A percentile compares a stretch with the other conserved stretches of the same genome.
phyloP scores from a whole-genome alignment of 2,329 filamentous ascomycete species.

The Teratosphaeria nubilosa region DNA sequence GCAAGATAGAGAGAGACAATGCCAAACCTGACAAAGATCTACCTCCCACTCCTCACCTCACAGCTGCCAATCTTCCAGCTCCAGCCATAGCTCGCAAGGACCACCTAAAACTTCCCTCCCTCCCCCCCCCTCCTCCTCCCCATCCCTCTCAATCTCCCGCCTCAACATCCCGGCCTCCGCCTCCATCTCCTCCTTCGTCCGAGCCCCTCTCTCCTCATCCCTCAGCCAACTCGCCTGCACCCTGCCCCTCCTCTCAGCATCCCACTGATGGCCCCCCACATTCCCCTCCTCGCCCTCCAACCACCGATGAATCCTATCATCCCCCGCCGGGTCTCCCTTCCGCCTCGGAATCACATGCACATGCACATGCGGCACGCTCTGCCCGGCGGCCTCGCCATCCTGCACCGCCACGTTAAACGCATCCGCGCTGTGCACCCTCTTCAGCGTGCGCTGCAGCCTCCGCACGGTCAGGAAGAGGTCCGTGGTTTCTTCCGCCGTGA shows the following conservation, averaged over 20 bases:
- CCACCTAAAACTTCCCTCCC: not conserved
- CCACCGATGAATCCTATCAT: slow-evolving; percentile 70
- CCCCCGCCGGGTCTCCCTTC: slow-evolving; percentile 48
- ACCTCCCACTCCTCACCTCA: not conserved
- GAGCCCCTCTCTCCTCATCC: slow-evolving; percentile 51
- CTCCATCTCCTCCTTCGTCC: slow-evolving; percentile 66
- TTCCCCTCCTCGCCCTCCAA: slow-evolving; percentile 81
- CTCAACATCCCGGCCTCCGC: slow-evolving; percentile 63
- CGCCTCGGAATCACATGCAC: slow-evolving; percentile 78
- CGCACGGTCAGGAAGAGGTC: slow-evolving; percentile 78
- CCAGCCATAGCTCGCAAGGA: not conserved
- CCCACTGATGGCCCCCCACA: slow-evolving; percentile 60
- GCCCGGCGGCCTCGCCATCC: slow-evolving; percentile 79
- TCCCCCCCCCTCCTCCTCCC: slow-evolving; percentile 10
- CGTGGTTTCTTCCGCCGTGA: slow-evolving; percentile 59
- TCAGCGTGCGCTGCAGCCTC: slow-evolving; percentile 65
- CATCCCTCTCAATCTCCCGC: slow-evolving; percentile 41
- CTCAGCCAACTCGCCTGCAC: slow-evolving; percentile 53
- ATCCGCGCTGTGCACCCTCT: slow-evolving; percentile 51
- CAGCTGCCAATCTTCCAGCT: not conserved
- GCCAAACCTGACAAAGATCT: not conserved
- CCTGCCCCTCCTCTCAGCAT: slow-evolving; percentile 31
- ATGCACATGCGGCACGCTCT: slow-evolving; percentile 90
- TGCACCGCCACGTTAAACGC: slow-evolving; percentile 93
- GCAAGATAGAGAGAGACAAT: not conserved